These are phyloP conservation scores for Jamesozyma piceae DNA, from an alignment of 805 yeast genomes.

Conservation along the genomic window DNA sequence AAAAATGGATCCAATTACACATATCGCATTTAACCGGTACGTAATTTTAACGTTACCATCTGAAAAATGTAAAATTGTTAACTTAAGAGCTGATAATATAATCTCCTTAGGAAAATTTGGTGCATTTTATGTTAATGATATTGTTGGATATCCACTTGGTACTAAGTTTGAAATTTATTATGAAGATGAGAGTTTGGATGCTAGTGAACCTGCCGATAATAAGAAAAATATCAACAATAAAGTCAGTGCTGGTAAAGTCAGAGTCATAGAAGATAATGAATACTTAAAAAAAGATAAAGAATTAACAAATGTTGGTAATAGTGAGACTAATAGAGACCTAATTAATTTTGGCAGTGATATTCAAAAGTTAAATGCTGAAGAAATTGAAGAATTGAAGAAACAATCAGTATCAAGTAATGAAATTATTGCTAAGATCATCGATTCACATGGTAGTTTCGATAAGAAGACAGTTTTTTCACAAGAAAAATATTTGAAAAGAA, in stretches of 20 bases:
- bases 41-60: constrained; percentile 75
- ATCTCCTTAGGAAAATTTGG: constrained; percentile 90
- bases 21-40: constrained; percentile 25
- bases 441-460: constrained; percentile 77
- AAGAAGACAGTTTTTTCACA: constrained; percentile 85
- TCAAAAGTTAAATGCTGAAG: constrained; percentile 68
- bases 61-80: constrained; percentile 63
- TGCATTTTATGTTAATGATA: constrained; percentile 59
- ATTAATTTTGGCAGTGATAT: constrained; percentile 58
- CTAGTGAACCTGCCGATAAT: constrained; percentile 4
- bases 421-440: constrained; percentile 72
- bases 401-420: constrained; percentile 63
- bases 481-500: constrained; percentile 83
- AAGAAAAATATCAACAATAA: constrained; percentile 13
- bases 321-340: constrained; percentile 58
- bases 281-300: constrained; percentile 12
- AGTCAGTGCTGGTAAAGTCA: constrained; percentile 16
- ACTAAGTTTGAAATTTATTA: constrained; percentile 78
- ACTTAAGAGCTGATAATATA: constrained; percentile 48
- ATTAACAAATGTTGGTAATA: constrained; percentile 29
- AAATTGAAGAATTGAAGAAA: constrained; percentile 74
- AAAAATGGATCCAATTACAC: constrained; percentile 22
- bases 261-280: constrained; percentile 9
- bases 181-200: constrained; percentile 9
- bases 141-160: constrained; percentile 78